These are phyloP conservation scores for Globisporangium ultimum DNA, from an alignment of 352 stramenopile genomes.

Conservation along the genomic window DNA sequence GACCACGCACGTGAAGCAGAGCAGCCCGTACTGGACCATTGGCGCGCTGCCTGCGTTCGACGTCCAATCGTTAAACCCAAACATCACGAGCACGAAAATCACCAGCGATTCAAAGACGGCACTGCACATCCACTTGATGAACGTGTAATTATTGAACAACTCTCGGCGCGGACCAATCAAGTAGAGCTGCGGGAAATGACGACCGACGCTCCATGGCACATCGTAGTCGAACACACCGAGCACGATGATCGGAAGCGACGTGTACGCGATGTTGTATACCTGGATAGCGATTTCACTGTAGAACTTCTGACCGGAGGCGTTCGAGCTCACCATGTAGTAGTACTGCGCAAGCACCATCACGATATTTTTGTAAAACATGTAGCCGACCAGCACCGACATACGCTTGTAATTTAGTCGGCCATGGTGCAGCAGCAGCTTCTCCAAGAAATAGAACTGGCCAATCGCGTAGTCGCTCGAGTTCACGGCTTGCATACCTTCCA, in stretches of 20 bases:
- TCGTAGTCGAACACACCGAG: conserved; percentile 81
- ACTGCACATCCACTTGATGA: conserved; percentile 85
- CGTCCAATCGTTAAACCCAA: conserved; percentile 66
- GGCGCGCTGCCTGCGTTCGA: conserved; percentile 84
- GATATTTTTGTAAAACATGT: conserved; percentile 99
- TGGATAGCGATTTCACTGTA: conserved; percentile 79
- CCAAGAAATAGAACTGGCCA: conserved; percentile 95
- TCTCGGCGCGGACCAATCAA: conserved; percentile 68
- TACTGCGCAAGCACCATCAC: conserved; percentile 88
- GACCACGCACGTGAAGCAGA: conserved; percentile 93
- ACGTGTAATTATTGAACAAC: conserved; percentile 79
- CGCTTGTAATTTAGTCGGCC: conserved; percentile 97
- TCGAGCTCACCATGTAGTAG: conserved; percentile 90
- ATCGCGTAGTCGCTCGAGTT: conserved; percentile 98
- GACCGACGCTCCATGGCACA: conserved; percentile 57
- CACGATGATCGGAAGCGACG: conserved; percentile 88
- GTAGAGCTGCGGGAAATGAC: conserved; percentile 77
- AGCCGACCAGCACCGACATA: conserved; percentile 91
- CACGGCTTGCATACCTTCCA: conserved; percentile 94
- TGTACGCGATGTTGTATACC: conserved; percentile 94
- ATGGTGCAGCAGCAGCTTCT: conserved; percentile 95
- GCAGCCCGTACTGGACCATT: conserved; percentile 89
- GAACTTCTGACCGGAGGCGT: conserved; percentile 87
- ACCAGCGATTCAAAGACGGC: conserved; percentile 66
- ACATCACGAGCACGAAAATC: conserved; percentile 69